A percentile compares a stretch with the other conserved stretches of the same genome.
Evolutionary conservation across 1,284 basidiomycete species (phyloP).

Genomic region (Leccinum glutinopallens): DNA sequence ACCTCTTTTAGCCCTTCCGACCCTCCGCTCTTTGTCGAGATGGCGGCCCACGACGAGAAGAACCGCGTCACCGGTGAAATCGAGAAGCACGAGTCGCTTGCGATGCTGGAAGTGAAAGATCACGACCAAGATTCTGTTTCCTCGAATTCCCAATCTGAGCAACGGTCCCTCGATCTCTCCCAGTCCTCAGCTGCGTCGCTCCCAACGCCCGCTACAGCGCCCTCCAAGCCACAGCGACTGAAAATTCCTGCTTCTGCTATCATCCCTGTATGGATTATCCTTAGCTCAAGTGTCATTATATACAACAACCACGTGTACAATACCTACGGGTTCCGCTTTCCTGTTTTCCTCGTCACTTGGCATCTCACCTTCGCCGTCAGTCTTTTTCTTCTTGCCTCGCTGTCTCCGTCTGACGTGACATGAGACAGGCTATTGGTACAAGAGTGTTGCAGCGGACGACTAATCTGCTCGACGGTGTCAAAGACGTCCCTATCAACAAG

Average conservation of each 20-base stretch:
- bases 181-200: conserved; percentile 19
- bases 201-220: conserved; percentile 29
- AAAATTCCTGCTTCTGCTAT: conserved; percentile 63
- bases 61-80: conserved; percentile 6
- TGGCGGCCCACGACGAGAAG: conserved; percentile 32
- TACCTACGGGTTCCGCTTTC: conserved; percentile 80
- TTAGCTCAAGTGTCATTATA: conserved; percentile 90
- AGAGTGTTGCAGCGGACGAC: conserved; percentile 89
- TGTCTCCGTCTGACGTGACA: conserved; percentile 3
- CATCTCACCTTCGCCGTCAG: conserved; percentile 83
- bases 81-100: conserved; percentile 25
- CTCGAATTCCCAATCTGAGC: conserved; percentile 7
- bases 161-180: conserved; percentile 4
- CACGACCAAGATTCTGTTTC: conserved; percentile 16
- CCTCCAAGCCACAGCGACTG: conserved; percentile 25
- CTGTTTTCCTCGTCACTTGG: conserved; percentile 88
- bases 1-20: conserved; percentile 8
- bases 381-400: conserved; percentile 18
- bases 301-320: conserved; percentile 97
- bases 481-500: conserved; percentile 85
- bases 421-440: conserved; percentile 78
- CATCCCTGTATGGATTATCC: conserved; percentile 88
- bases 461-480: conserved; percentile 83
- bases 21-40: conserved; percentile 6
- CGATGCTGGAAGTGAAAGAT: conserved; percentile 25